Conservation (phyloP, 2,329 filamentous ascomycete genomes). For the Penicillium rolfsii region DNA sequence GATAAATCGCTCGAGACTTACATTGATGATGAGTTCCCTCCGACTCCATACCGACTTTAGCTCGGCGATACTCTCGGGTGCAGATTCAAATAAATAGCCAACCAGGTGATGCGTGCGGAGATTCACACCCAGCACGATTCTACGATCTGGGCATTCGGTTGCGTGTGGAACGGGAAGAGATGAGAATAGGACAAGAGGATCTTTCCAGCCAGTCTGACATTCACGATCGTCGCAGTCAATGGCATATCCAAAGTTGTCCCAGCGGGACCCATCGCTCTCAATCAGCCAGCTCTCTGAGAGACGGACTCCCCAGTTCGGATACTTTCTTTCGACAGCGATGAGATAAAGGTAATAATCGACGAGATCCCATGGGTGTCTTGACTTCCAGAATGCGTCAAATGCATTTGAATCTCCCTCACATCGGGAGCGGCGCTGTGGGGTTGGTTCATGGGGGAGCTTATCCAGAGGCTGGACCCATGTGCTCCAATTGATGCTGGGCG, state of each 20-base stretch:
- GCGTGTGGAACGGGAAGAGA: slow-evolving; percentile 30
- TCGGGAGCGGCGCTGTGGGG: neutral
- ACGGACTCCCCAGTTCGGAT: slow-evolving; percentile 21
- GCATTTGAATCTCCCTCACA: neutral
- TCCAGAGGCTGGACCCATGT: neutral
- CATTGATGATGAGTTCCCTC: slow-evolving; percentile 28
- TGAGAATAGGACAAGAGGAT: slow-evolving; percentile 8
- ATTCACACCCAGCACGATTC: slow-evolving; percentile 38
- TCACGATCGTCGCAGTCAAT: slow-evolving; percentile 10
- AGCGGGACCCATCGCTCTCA: slow-evolving; percentile 32
- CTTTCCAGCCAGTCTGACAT: neutral
- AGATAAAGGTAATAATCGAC: slow-evolving; percentile 41
- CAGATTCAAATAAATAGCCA: slow-evolving; percentile 32
- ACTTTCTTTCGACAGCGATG: slow-evolving; percentile 26
- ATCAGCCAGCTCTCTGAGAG: slow-evolving; percentile 31
- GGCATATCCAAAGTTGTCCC: slow-evolving; percentile 21
- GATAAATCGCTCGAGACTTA: slow-evolving; percentile 28
- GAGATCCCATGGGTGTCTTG: slow-evolving; percentile 35
- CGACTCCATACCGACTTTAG: slow-evolving; percentile 34
- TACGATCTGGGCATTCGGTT: slow-evolving; percentile 21
- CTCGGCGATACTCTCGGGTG: slow-evolving; percentile 29
- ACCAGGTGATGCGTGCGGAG: slow-evolving; percentile 25
- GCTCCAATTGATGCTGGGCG: slow-evolving; percentile 1
- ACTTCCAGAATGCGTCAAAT: neutral
- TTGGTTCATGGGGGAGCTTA: neutral